Base-by-base conservation (phyloP, 257 asterid genomes). In the Solanum tacnaense region DNA sequence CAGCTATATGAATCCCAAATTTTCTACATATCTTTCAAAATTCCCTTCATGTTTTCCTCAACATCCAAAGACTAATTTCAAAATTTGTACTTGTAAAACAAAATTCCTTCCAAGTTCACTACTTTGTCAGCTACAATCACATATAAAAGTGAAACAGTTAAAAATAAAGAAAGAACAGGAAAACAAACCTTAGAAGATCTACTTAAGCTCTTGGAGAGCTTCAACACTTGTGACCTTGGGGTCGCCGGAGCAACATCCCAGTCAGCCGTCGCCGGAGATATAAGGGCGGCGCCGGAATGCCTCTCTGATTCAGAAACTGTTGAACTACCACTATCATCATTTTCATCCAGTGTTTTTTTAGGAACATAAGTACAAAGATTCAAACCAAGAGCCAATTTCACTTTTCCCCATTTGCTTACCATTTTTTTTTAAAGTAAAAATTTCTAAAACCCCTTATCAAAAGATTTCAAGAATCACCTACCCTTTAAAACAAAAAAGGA, bases 371-470 rank as follows among this genome's bases (percentile, higher is more conserved):
- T 92, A 78, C 99, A 96, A 44, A 94, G 93, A 92, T 95, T 97
- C 93, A 95, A 65, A 27, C 99, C 99, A 87, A 97, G 96, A 38
- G 98, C 98, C 70, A 91, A 87, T 90, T 95, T 97, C 56, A 95
- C 91, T 92, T 97, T 97, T 91, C 94, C 93, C 99, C 99, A 97
- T 91, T 94, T 97, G 87, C 94, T 94, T 36, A 93, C 99, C 99
- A 97, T 97, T 89, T 89, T 88, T 44, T 89, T 9, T n/a, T 1
- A 36, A 49, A 71, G 9, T 31, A 76, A 13, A 41, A 65, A 87
- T 35, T 27, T 78, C 67, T 49, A 35, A 84, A 60, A 88, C 88
- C 89, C 88, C 90, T 88, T 35, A 46, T 49, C 25, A 16, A 52
- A 87, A 83, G 85, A 89, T 86, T 85, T 84, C 86, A 89, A 70